Conservation (phyloP, 345 rosid genomes). For the Nephelium lappaceum region DNA sequence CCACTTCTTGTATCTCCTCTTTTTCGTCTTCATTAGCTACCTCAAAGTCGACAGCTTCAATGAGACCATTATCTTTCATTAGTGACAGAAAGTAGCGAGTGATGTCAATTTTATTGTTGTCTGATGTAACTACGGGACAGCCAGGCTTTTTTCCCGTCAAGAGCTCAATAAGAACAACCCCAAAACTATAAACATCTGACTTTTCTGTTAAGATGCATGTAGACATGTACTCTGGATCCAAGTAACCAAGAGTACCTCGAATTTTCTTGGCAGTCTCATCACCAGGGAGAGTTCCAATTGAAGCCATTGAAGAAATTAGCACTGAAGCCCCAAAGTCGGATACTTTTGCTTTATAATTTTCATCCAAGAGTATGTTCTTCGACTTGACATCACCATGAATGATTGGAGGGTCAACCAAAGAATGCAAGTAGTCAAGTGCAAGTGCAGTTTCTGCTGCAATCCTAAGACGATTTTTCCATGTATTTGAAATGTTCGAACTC, state of each 20-base stretch:
- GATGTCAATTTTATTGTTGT: not conserved
- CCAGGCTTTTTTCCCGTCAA: conserved; percentile 32
- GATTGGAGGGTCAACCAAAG: conserved; percentile 37
- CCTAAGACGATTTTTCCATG: conserved; percentile 28
- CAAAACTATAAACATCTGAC: conserved; percentile 30
- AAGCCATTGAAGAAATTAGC: conserved; percentile 15
- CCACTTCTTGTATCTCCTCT: conserved; percentile 29
- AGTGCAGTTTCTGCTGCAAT: conserved; percentile 32
- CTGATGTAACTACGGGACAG: not conserved
- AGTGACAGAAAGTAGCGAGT: conserved; percentile 26
- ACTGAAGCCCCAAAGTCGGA: conserved; percentile 44
- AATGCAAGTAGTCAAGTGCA: conserved; percentile 40
- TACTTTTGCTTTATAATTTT: conserved; percentile 28
- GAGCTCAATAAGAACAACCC: conserved; percentile 29
- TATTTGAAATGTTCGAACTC: not conserved
- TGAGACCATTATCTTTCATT: not conserved
- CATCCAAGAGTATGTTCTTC: conserved; percentile 13
- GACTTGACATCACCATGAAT: conserved; percentile 42
- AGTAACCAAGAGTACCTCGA: conserved; percentile 38
- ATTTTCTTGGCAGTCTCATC: conserved; percentile 16
- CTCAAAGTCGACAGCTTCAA: not conserved
- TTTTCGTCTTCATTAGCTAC: conserved; percentile 6
- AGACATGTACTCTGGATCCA: conserved; percentile 40
- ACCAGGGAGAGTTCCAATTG: too few species aligned
- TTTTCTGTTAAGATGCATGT: conserved; percentile 28